phyloP scores from a whole-genome alignment of 768 basidiomycete genomes.

The Calocera viscosa region DNA sequence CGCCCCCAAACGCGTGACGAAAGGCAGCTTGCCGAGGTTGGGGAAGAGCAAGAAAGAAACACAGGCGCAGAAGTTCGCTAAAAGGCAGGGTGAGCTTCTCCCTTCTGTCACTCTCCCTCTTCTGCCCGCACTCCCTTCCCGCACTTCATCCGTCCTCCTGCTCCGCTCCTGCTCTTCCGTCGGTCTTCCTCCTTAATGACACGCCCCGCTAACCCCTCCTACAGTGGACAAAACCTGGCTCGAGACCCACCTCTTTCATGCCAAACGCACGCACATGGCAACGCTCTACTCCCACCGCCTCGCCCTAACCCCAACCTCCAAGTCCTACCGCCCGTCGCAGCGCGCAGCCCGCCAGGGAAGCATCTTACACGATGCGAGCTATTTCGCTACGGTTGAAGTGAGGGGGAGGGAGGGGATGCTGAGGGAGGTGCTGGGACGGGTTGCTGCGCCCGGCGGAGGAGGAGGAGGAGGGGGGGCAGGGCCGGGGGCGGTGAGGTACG shows the following conservation, averaged over 20 bases:
- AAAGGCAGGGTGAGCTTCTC: slow-evolving; percentile 53
- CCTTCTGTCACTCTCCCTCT: too few relatives aligned
- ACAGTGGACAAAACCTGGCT: slow-evolving; percentile 82
- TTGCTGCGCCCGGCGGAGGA: slow-evolving; percentile 40
- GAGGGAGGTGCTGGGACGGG: slow-evolving; percentile 37
- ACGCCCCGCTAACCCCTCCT: neutral
- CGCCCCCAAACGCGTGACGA: slow-evolving; percentile 31
- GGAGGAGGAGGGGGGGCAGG: slow-evolving; percentile 39
- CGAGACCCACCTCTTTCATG: slow-evolving; percentile 94
- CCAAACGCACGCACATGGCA: slow-evolving; percentile 92
- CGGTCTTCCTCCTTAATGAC: neutral
- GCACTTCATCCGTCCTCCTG: too few relatives aligned
- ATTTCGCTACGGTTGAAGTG: slow-evolving; percentile 63
- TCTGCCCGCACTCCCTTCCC: neutral
- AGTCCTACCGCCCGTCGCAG: slow-evolving; percentile 82
- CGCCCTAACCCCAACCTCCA: slow-evolving; percentile 77
- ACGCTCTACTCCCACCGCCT: slow-evolving; percentile 85
- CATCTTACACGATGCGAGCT: slow-evolving; percentile 84
- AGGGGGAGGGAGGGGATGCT: slow-evolving; percentile 49
- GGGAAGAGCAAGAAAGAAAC: slow-evolving; percentile 49
- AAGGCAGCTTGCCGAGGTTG: slow-evolving; percentile 44
- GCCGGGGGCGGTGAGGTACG: slow-evolving; percentile 50
- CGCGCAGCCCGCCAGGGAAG: slow-evolving; percentile 74
- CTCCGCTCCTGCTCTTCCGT: too few relatives aligned
- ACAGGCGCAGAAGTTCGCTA: slow-evolving; percentile 48